Percentiles rank a stretch among this genome's conserved stretches.
These are phyloP conservation scores for Colletotrichum horii DNA, from an alignment of 2,329 filamentous ascomycete species.

Conservation along the genomic window DNA sequence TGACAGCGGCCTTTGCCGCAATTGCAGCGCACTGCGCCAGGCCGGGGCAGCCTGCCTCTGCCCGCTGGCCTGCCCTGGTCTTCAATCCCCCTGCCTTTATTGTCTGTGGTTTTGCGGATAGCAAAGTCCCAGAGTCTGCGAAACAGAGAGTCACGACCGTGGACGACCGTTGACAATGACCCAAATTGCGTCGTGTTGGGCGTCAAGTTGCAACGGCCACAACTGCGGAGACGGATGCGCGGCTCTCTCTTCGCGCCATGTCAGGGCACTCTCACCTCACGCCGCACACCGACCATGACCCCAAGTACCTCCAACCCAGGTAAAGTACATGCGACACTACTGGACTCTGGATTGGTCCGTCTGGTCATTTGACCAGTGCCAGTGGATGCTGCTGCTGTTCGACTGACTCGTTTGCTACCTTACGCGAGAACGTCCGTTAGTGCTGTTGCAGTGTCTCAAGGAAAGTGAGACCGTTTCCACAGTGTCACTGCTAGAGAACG, in stretches of 20 bases:
- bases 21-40: neutral
- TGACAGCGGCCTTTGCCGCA: slow-evolving; percentile 21
- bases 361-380: neutral
- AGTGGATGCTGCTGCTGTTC: neutral
- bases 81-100: neutral
- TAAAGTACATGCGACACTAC: neutral
- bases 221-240: neutral
- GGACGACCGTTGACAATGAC: neutral
- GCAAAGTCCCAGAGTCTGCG: neutral
- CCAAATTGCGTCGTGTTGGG: neutral
- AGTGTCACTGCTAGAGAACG: neutral
- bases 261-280: neutral
- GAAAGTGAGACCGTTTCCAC: neutral
- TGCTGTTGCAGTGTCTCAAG: slow-evolving; percentile 3
- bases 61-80: neutral
- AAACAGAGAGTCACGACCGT: neutral
- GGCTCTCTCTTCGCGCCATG: neutral
- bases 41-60: neutral
- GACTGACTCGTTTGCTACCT: slow-evolving; percentile 5
- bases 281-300: neutral
- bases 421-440: neutral
- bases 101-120: neutral
- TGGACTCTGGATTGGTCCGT: neutral
- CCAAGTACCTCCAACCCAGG: neutral
- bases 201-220: neutral